Evolutionary conservation across 2,329 filamentous ascomycete species (phyloP).

Genomic region (Anthostomella pinea): DNA sequence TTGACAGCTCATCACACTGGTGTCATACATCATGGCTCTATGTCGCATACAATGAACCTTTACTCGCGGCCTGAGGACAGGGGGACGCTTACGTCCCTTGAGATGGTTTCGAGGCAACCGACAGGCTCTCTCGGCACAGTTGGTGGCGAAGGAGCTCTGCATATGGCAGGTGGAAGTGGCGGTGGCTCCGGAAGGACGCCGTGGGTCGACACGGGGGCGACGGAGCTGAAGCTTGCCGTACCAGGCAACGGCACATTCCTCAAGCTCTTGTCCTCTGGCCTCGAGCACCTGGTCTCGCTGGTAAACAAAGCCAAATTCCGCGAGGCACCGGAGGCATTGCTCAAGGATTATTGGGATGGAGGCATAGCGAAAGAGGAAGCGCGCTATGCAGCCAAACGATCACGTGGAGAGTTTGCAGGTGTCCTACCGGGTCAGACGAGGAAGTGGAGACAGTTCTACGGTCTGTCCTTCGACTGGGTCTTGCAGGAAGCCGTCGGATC

Average conservation of each 20-base stretch:
- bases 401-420: slow-evolving; percentile 54
- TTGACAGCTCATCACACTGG: slow-evolving; percentile 50
- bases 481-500: slow-evolving; percentile 68
- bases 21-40: slow-evolving; percentile 31
- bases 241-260: slow-evolving; percentile 66
- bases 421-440: slow-evolving; percentile 59
- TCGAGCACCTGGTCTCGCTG: slow-evolving; percentile 59
- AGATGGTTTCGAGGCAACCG: slow-evolving; percentile 60
- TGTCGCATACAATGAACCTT: slow-evolving; percentile 35
- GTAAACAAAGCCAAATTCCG: slow-evolving; percentile 58
- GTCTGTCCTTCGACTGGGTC: slow-evolving; percentile 68
- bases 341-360: slow-evolving; percentile 70
- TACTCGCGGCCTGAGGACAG: slow-evolving; percentile 51
- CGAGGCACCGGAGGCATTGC: slow-evolving; percentile 59
- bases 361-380: slow-evolving; percentile 50
- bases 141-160: slow-evolving; percentile 64
- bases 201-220: slow-evolving; percentile 28
- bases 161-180: slow-evolving; percentile 57
- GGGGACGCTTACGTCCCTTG: slow-evolving; percentile 57
- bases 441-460: slow-evolving; percentile 70
- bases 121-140: slow-evolving; percentile 68
- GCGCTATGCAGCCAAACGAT: slow-evolving; percentile 44
- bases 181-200: slow-evolving; percentile 42
- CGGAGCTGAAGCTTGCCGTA: slow-evolving; percentile 56
- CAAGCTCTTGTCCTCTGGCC: slow-evolving; percentile 59